phyloP scores from a whole-genome alignment of 176 grass and related monocot genomes.

The Pontederia paniculata region DNA sequence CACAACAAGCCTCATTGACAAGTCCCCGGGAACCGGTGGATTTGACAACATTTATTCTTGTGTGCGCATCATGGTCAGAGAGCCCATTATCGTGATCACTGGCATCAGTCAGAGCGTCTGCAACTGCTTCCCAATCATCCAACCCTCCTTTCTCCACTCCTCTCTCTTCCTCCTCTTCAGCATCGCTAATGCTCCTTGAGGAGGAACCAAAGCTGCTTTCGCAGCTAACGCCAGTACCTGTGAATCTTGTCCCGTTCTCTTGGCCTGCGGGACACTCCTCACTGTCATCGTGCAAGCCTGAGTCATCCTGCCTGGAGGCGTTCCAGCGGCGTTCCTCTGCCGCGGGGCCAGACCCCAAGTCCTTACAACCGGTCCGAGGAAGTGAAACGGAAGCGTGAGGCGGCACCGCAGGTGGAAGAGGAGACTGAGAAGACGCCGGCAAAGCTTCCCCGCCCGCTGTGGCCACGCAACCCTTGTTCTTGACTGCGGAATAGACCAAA shows the following conservation, averaged over 20 bases:
- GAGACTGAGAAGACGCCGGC: background rate
- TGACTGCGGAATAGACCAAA: slow-evolving; percentile 1
- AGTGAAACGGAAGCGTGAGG: background rate
- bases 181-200: slow-evolving; percentile 66
- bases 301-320: slow-evolving; percentile 10
- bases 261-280: slow-evolving; percentile 23
- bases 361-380: background rate
- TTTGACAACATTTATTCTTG: background rate
- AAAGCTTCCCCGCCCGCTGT: background rate
- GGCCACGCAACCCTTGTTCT: slow-evolving; percentile 5
- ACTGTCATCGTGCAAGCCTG: slow-evolving; percentile 10
- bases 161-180: slow-evolving; percentile 47
- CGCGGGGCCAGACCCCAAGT: background rate
- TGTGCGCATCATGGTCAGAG: slow-evolving; percentile 17
- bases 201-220: slow-evolving; percentile 68
- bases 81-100: slow-evolving; percentile 17
- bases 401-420: background rate
- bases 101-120: slow-evolving; percentile 45
- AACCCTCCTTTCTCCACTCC: slow-evolving; percentile 55
- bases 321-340: background rate
- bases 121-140: slow-evolving; percentile 97
- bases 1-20: slow-evolving; percentile 2
- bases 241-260: slow-evolving; percentile 16
- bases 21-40: background rate
- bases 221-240: slow-evolving; percentile 32